Base-by-base conservation (phyloP, 441 rosid species). In the Bocquillonia castaneifolia region DNA sequence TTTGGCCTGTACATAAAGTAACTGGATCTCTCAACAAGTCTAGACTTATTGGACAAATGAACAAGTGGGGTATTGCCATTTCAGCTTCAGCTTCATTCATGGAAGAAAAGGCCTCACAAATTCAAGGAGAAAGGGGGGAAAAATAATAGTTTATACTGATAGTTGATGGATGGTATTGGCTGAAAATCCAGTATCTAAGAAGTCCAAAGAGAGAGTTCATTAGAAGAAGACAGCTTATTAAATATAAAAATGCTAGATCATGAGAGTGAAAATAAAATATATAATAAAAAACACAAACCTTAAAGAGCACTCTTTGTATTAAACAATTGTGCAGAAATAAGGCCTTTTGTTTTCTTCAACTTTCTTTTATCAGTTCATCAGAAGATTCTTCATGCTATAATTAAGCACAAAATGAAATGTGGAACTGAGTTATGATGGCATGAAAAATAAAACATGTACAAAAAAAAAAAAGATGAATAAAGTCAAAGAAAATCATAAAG, bases 1-100 rank as follows among this genome's bases (percentile, higher is more conserved):
- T 87, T 61, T 87, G 92, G 65, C 92, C 92, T 22, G 92, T 87
- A 23, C 79, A 80, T 9, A 87, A 80, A 48, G 88, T 87, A 26
- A 87, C 92, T 15, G 92, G 92, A 79, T 85, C 88, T 58, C 64
- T 74, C 76, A 86, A 72, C 72, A 86, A 55, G 66, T 84, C 91
- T 26, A 86, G 83, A 40, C 85, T 84, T 22, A 86, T 86, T 8
- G 91, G 91, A 70, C 91, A 86, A 68, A 75, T 81, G 77, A 86
- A 86, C 65, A 80, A 72, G 72, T 84, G 82, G 64, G 89, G 89
- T 47, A 81, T 72, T 6, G 65, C 64, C 81, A 81, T 80, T 36
- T 36, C n/a, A n/a, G n/a, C n/a, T 54, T 76, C 58, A 45, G 72
- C 23, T 65, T 77, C 70, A 57, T 64, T 68, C 87, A 80, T 77